Conservation (phyloP, 2,329 filamentous ascomycete genomes). For the Monilinia polystroma region DNA sequence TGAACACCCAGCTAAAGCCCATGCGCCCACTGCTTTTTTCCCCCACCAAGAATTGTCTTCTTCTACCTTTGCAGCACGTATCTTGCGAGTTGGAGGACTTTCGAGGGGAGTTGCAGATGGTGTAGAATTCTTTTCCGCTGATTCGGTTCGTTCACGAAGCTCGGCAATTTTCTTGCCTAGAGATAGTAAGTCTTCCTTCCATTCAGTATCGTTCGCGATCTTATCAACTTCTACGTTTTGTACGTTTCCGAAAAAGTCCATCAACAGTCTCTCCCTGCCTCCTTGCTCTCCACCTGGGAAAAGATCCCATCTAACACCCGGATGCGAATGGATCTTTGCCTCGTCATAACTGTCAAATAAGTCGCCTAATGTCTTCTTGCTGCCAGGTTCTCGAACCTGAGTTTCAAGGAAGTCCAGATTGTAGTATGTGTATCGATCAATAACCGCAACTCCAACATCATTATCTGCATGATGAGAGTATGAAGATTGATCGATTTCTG, state of each 20-base stretch:
- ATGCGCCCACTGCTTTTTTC: slow-evolving; percentile 62
- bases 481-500: slow-evolving; percentile 90
- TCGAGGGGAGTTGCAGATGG: slow-evolving; percentile 27
- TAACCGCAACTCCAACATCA: slow-evolving; percentile 96
- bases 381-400: slow-evolving; percentile 80
- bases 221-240: slow-evolving; percentile 88
- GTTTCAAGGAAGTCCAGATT: slow-evolving; percentile 95
- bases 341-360: slow-evolving; percentile 96
- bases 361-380: slow-evolving; percentile 87
- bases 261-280: slow-evolving; percentile 77
- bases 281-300: slow-evolving; percentile 79
- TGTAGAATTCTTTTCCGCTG: slow-evolving; percentile 35
- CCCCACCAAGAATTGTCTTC: slow-evolving; percentile 66
- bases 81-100: slow-evolving; percentile 38
- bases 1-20: slow-evolving; percentile 60
- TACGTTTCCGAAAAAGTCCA: slow-evolving; percentile 98
- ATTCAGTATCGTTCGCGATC: slow-evolving; percentile 48
- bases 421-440: slow-evolving; percentile 98
- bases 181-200: slow-evolving; percentile 73
- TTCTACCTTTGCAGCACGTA: slow-evolving; percentile 57
- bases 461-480: slow-evolving; percentile 98
- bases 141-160: slow-evolving; percentile 45
- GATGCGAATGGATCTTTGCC: slow-evolving; percentile 88
- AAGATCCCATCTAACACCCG: slow-evolving; percentile 92
- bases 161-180: slow-evolving; percentile 66